Conservation (phyloP, 345 rosid genomes). For the Citrus medica region DNA sequence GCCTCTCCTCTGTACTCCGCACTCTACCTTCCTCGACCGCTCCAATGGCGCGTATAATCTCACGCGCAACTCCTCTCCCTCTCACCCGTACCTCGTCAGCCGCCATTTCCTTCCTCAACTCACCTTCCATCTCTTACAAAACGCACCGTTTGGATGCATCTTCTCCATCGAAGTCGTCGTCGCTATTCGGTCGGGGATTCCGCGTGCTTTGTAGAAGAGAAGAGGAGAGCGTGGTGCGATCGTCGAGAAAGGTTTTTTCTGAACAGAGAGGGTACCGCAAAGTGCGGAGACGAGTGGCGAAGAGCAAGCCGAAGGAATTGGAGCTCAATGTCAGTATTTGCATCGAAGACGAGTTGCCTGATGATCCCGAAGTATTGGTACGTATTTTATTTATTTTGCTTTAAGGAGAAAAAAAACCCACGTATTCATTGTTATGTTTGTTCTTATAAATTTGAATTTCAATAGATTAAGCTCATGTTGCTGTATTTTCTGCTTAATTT, state of each 20-base stretch:
- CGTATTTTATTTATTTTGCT: background rate
- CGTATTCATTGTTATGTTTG: background rate
- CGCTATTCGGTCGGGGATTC: constrained; percentile 31
- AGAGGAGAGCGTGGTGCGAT: constrained; percentile 23
- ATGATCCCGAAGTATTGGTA: constrained; percentile 84
- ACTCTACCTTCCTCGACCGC: constrained; percentile 16
- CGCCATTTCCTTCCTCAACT: constrained; percentile 1
- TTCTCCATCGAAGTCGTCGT: constrained; percentile 4
- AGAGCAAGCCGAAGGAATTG: constrained; percentile 51
- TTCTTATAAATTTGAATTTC: background rate
- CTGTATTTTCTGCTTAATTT: background rate
- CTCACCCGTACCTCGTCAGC: constrained; percentile 5
- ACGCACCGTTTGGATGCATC: constrained; percentile 20
- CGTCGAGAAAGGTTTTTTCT: constrained; percentile 27
- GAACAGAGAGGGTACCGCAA: constrained; percentile 68
- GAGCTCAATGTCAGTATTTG: constrained; percentile 81
- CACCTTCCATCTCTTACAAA: constrained; percentile 8
- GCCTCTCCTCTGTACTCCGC: constrained; percentile 46
- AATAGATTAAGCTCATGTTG: background rate
- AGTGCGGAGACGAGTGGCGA: constrained; percentile 41
- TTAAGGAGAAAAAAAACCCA: background rate
- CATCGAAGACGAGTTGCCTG: constrained; percentile 79
- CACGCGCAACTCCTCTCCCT: constrained; percentile 41
- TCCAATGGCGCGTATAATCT: constrained; percentile 46
- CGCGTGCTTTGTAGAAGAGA: constrained; percentile 29